phyloP scores from a whole-genome alignment of 176 grass and related monocot species.

The Triticum timopheevii region DNA sequence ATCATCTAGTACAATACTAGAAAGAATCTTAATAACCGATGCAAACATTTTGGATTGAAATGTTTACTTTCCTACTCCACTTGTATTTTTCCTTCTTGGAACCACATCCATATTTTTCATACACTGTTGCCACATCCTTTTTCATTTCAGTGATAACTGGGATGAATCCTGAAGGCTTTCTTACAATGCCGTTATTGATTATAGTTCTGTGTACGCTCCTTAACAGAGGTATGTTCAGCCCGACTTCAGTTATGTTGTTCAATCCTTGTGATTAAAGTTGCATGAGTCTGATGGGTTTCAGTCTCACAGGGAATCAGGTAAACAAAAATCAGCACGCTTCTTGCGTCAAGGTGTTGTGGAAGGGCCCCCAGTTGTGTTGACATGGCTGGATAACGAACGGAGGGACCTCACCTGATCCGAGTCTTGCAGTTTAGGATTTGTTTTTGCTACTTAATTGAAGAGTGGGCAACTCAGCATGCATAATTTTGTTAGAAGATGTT shows the following conservation, averaged over 20 bases:
- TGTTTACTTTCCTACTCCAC: not conserved
- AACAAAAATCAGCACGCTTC: not conserved
- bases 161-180: not conserved
- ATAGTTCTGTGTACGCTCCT: not conserved
- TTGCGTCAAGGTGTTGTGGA: not conserved
- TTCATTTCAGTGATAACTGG: not conserved
- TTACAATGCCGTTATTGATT: not conserved
- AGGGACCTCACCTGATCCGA: not conserved
- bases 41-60: not conserved
- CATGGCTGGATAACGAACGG: slow-evolving; percentile 11
- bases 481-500: not conserved
- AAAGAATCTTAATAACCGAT: not conserved
- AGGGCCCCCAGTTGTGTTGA: not conserved
- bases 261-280: not conserved
- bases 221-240: not conserved
- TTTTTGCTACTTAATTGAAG: not conserved
- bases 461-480: not conserved
- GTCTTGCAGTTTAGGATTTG: not conserved
- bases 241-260: not conserved
- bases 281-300: not conserved
- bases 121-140: not conserved
- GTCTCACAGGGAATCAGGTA: not conserved
- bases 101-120: not conserved
- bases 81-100: not conserved
- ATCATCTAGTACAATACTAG: too few species aligned